phyloP scores from a whole-genome alignment of 148 eudicot species.

The Salicornia ramosissima region DNA sequence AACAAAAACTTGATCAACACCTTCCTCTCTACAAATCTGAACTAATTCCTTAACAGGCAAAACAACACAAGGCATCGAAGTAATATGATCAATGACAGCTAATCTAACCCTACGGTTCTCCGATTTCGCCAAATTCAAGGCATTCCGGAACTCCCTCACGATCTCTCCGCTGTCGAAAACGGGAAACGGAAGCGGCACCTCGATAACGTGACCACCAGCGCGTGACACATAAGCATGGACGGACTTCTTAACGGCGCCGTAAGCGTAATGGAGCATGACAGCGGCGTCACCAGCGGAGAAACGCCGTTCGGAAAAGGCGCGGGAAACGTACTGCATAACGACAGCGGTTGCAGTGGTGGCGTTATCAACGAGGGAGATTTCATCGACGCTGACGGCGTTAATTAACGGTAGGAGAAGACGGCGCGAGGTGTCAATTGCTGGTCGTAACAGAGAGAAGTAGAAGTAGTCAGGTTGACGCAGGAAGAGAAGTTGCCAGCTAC shows the following conservation, averaged over 20 bases:
- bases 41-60: slow-evolving; percentile 78
- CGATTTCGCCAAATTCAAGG: slow-evolving; percentile 47
- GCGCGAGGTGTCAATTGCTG: slow-evolving; percentile 53
- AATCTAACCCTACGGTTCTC: slow-evolving; percentile 60
- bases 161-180: slow-evolving; percentile 49
- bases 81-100: slow-evolving; percentile 92
- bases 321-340: slow-evolving; percentile 61
- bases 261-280: slow-evolving; percentile 77
- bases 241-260: slow-evolving; percentile 79
- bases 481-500: slow-evolving; percentile 47
- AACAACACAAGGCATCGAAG: slow-evolving; percentile 87
- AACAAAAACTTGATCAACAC: slow-evolving; percentile 72
- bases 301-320: slow-evolving; percentile 47
- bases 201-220: slow-evolving; percentile 75
- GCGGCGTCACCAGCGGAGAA: slow-evolving; percentile 58
- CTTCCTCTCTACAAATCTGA: slow-evolving; percentile 67
- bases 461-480: slow-evolving; percentile 73
- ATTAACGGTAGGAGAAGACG: slow-evolving; percentile 47
- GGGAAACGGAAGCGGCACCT: slow-evolving; percentile 80
- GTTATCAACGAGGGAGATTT: slow-evolving; percentile 81
- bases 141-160: slow-evolving; percentile 51
- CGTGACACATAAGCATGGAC: slow-evolving; percentile 73
- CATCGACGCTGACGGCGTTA: slow-evolving; percentile 67
- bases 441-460: slow-evolving; percentile 59
- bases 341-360: slow-evolving; percentile 95